phyloP scores from a whole-genome alignment of 1,139 yeast genomes.

The Pichia sp. region DNA sequence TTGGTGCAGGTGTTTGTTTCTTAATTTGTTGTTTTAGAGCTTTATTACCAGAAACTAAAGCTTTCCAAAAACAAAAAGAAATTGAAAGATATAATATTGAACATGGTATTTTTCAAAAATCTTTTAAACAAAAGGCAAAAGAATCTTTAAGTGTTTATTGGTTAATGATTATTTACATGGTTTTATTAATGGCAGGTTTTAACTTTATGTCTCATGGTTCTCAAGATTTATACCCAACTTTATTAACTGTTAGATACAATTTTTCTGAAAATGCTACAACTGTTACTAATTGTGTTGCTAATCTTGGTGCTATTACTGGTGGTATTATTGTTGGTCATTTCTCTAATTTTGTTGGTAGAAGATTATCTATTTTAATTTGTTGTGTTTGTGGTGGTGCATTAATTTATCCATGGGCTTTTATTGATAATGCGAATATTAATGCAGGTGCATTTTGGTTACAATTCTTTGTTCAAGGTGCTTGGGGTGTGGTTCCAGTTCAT shows the following conservation, averaged over 20 bases:
- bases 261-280: constrained; percentile 50
- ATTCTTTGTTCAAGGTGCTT: constrained; percentile 78
- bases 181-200: constrained; percentile 56
- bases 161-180: constrained; percentile 44
- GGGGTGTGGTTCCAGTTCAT: constrained; percentile 83
- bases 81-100: constrained; percentile 30
- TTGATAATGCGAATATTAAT: constrained; percentile 49
- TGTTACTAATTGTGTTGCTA: constrained; percentile 64
- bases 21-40: constrained; percentile 51
- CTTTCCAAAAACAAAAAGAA: constrained; percentile 35
- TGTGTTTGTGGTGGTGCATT: constrained; percentile 64
- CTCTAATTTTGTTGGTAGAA: constrained; percentile 55
- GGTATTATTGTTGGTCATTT: constrained; percentile 59
- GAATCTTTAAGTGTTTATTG: constrained; percentile 36
- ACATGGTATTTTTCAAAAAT: constrained; percentile 25
- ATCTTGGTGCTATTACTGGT: constrained; percentile 63
- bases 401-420: constrained; percentile 64
- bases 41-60: constrained; percentile 54
- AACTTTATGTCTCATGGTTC: constrained; percentile 71
- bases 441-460: constrained; percentile 79
- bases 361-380: constrained; percentile 51
- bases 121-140: constrained; percentile 28
- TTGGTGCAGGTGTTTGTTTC: constrained; percentile 65
- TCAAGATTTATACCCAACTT: constrained; percentile 67
- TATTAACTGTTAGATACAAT: constrained; percentile 47